Evolutionary conservation across 306 rosid genomes (phyloP), one percentile per base, ranked within the genome.

Genomic region (Gastrolobium bilobum): DNA sequence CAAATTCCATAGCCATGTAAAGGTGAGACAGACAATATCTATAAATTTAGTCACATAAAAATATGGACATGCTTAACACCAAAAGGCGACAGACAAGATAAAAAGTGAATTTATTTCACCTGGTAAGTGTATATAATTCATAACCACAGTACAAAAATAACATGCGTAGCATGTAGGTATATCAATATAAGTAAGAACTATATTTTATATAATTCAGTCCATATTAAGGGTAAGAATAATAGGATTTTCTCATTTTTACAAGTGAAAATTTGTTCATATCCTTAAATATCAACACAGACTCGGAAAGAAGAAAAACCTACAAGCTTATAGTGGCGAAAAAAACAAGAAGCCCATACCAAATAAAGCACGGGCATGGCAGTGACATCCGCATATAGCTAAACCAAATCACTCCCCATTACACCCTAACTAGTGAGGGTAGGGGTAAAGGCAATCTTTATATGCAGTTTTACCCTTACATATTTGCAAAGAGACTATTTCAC

Each of bases 321-420:
- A 42, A 76, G 59, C 64, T 51, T 60, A 68, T 40, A 39, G 46
- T 34, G 58, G 73, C 78, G 50, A 40, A 51, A 75, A 68, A 34
- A 39, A n/a, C n/a, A n/a, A 33, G n/a, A 54, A 64, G 34, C 60
- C 10, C 48, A 10, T 54, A 42, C 7, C 67, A 75, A 43, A 74
- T 44, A 75, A 74, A 67, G 56, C 73, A 78, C 15, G 47, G 50
- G 61, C 53, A 78, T 46, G 43, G 74, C 64, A 79, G 60, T 65
- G 59, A 31, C 51, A 65, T 75, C 29, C n/a, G 57, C 82, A 64
- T 42, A 57, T 11, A 15, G 37, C 42, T 20, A 20, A 20, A 20
- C 26, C 26, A 20, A 20, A 20, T 20, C 26, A 20, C 26, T 20
- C 26, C 26, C 26, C 26, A 20, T 20, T 20, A 20, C 26, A 20